phyloP scores from a whole-genome alignment of 352 stramenopile genomes.

The Globisporangium abappressorium region DNA sequence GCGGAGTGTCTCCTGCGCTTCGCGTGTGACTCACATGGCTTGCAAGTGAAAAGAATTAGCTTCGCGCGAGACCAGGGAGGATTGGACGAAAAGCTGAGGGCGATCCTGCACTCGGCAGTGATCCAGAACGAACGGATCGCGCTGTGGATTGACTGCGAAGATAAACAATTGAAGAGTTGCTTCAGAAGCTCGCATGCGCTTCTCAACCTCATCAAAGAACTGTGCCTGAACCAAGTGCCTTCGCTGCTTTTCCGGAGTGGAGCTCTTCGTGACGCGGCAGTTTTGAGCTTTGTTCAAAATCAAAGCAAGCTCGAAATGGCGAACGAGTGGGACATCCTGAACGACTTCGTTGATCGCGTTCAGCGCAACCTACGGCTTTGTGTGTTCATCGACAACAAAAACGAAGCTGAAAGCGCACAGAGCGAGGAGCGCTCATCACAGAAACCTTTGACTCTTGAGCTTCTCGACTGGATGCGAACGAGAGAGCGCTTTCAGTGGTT shows the following conservation, averaged over 20 bases:
- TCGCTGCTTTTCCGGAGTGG: slow-evolving; percentile 31
- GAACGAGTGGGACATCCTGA: slow-evolving; percentile 29
- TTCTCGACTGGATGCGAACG: slow-evolving; percentile 11
- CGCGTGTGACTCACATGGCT: slow-evolving; percentile 33
- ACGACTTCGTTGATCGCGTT: slow-evolving; percentile 29
- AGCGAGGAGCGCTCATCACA: too few relatives aligned
- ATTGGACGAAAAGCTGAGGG: slow-evolving; percentile 11
- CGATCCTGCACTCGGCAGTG: slow-evolving; percentile 22
- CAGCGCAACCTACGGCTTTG: slow-evolving; percentile 46
- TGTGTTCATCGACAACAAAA: slow-evolving; percentile 23
- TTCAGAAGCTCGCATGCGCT: slow-evolving; percentile 13
- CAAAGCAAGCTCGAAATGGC: slow-evolving; percentile 31
- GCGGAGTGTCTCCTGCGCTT: slow-evolving; percentile 31
- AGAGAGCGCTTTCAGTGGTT: slow-evolving; percentile 18
- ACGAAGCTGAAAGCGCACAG: too few relatives aligned
- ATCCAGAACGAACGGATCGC: slow-evolving; percentile 36
- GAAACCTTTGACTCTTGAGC: not conserved
- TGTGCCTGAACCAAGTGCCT: slow-evolving; percentile 32
- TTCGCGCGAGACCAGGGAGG: not conserved
- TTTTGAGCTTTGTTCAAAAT: slow-evolving; percentile 33
- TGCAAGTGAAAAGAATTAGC: slow-evolving; percentile 29
- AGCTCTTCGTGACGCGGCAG: slow-evolving; percentile 32
- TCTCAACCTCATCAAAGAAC: slow-evolving; percentile 26
- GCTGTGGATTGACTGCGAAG: slow-evolving; percentile 26
- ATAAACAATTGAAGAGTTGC: not conserved